phyloP scores from a whole-genome alignment of 2,329 filamentous ascomycete species.

The Fusarium udum region DNA sequence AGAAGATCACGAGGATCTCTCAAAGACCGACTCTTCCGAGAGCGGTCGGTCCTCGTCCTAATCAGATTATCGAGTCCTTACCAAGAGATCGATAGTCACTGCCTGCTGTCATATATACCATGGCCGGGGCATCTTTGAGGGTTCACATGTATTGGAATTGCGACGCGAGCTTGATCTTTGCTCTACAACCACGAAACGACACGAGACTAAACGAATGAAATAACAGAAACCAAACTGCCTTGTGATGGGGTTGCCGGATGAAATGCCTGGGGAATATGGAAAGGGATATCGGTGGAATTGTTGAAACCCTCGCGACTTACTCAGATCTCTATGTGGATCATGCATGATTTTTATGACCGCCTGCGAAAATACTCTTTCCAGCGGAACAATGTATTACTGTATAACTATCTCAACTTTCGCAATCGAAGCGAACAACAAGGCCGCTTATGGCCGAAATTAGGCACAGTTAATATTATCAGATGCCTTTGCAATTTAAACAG shows the following conservation, averaged over 20 bases:
- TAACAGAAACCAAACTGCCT: conserved; percentile 22
- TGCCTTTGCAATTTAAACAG: neutral
- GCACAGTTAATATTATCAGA: conserved; percentile 12
- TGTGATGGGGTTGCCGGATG: conserved; percentile 1
- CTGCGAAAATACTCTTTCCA: conserved; percentile 20
- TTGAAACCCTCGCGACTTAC: conserved; percentile 40
- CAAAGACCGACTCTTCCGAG: conserved; percentile 68
- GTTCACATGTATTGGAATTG: conserved; percentile 36
- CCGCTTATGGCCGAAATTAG: conserved; percentile 11
- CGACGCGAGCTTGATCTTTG: conserved; percentile 26
- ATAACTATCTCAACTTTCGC: conserved; percentile 38
- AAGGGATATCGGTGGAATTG: conserved; percentile 35
- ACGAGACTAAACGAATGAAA: conserved; percentile 41
- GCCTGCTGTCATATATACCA: conserved; percentile 45
- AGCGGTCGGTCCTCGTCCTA: conserved; percentile 64
- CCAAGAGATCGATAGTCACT: conserved; percentile 36
- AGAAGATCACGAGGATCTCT: conserved; percentile 63
- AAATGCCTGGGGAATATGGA: conserved; percentile 4
- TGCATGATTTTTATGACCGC: conserved; percentile 28
- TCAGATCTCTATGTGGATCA: conserved; percentile 38
- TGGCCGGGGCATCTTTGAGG: conserved; percentile 22
- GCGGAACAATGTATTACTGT: conserved; percentile 46
- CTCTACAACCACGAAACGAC: conserved; percentile 41
- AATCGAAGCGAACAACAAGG: conserved; percentile 18
- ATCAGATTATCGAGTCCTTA: conserved; percentile 50